phyloP scores from a whole-genome alignment of 108 stramenopile genomes.

The Phaeodactylum tricornutum region DNA sequence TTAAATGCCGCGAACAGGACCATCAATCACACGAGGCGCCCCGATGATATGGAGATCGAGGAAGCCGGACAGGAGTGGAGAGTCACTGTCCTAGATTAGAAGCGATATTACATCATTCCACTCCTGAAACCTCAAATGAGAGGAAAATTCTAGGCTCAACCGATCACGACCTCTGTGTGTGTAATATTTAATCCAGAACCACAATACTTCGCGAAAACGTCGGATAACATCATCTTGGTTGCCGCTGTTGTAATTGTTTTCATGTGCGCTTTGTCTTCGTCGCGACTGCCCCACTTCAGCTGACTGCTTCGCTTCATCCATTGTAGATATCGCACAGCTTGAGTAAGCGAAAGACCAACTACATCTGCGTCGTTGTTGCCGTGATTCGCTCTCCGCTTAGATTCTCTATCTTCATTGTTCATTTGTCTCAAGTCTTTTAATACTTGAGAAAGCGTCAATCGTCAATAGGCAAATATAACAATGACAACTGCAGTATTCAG shows the following conservation, averaged over 20 bases:
- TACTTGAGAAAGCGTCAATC: constrained; percentile 27
- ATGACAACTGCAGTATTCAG: constrained; percentile 77
- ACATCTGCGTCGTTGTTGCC: too few relatives aligned
- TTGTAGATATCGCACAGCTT: too few relatives aligned
- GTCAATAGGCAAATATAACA: constrained; percentile 59
- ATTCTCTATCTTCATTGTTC: constrained; percentile 23
- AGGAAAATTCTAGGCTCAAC: constrained; percentile 75
- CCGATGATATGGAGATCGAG: constrained; percentile 46
- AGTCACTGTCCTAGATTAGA: constrained; percentile 62
- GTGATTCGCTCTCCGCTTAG: too few relatives aligned
- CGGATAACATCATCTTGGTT: constrained; percentile 30
- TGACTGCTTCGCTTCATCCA: too few relatives aligned
- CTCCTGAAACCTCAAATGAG: constrained; percentile 71
- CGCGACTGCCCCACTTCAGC: too few relatives aligned
- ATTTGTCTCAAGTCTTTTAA: constrained; percentile 27
- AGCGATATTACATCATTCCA: constrained; percentile 56
- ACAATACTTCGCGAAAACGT: constrained; percentile 71
- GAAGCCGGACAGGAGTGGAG: constrained; percentile 31
- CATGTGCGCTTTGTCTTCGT: too few relatives aligned
- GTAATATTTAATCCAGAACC: constrained; percentile 87
- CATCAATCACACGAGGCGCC: too few relatives aligned
- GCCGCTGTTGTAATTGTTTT: too few relatives aligned
- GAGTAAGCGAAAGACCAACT: too few relatives aligned
- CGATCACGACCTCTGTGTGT: constrained; percentile 77
- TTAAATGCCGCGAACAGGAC: too few relatives aligned